Evolutionary conservation across 2,329 filamentous ascomycete genomes (phyloP), one percentile per base, ranked within the genome.

Genomic region (Colletotrichum lindemuthianum): DNA sequence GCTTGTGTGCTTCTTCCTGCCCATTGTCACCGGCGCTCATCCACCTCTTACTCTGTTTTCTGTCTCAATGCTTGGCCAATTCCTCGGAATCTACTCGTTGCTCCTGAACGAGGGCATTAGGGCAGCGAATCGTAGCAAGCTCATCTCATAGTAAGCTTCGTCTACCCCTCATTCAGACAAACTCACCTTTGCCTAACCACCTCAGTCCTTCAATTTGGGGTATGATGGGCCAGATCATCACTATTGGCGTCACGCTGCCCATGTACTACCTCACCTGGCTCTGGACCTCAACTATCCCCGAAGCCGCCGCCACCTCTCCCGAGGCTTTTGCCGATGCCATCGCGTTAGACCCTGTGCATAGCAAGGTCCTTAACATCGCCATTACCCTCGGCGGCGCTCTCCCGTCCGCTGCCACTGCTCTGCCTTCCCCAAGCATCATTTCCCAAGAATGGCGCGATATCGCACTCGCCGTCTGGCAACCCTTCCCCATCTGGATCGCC

Each of bases 191-290:
- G 11, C 36, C 53, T n/a, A 11, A 44, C 2, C 11, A 8, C 6
- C 3, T 8, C 9, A 72, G 71, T 41, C 57, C 70, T 0, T 59
- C 66, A 0, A 34, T 68, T 2, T 72, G 71, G 71, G 71, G 71
- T 2, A 33, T 68, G 16, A 40, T 68, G 5, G 70, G 68, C 58
- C 71, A 72, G 54, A 60, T 56, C 33, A 58, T 71, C 2, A 70
- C 71, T 44, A 55, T 66, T 34, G 71, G 69, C 51, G 57, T 69
- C 33, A 69, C 68, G 4, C 43, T 71, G 6, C 70, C 71, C 3
- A 24, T 70, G 13, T 73, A 70, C 55, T 70, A 67, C 49, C 63
- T 69, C 33, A 37, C 67, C 24, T 69, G 68, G 34, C 47, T 71
- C 33, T 70, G 61, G 65, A 65, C 66, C 8, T 72, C 71, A 12